A percentile compares a stretch with the other conserved stretches of the same genome.
These are phyloP conservation scores for Penstemon davidsonii DNA, from an alignment of 257 asterid species.

Conservation along the genomic window DNA sequence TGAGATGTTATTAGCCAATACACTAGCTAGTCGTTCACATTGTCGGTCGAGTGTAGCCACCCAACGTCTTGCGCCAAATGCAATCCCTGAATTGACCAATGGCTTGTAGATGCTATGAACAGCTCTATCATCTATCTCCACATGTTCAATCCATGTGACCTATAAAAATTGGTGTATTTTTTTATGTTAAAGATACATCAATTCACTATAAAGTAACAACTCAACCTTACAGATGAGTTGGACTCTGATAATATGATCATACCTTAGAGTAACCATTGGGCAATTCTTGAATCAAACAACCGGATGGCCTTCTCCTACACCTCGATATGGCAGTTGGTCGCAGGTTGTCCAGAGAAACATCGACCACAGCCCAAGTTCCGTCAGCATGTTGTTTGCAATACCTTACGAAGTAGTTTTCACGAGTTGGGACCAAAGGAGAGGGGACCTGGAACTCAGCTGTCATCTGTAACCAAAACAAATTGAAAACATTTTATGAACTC, in stretches of 20 bases:
- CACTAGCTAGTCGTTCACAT: slow-evolving; percentile 56
- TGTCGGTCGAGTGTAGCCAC: slow-evolving; percentile 48
- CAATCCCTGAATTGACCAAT: slow-evolving; percentile 46
- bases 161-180: not conserved
- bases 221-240: too few relatives aligned
- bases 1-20: slow-evolving; percentile 46
- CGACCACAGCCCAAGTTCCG: slow-evolving; percentile 60
- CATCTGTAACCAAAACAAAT: slow-evolving; percentile 36
- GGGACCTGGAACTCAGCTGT: slow-evolving; percentile 64
- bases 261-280: slow-evolving; percentile 69
- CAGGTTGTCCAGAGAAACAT: slow-evolving; percentile 56
- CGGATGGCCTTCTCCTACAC: slow-evolving; percentile 59
- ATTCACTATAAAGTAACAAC: too few relatives aligned
- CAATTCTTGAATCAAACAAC: slow-evolving; percentile 59
- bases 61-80: slow-evolving; percentile 63
- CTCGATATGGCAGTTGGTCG: slow-evolving; percentile 36
- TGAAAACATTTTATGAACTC: not conserved
- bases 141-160: slow-evolving; percentile 65
- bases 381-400: slow-evolving; percentile 54
- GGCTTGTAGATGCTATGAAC: slow-evolving; percentile 45
- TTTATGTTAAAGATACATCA: not conserved
- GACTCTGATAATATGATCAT: not conserved
- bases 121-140: slow-evolving; percentile 50
- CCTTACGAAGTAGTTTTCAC: slow-evolving; percentile 50
- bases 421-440: slow-evolving; percentile 56